Conservation (phyloP, 1,139 yeast species). For the Blastobotrys aristatus region DNA sequence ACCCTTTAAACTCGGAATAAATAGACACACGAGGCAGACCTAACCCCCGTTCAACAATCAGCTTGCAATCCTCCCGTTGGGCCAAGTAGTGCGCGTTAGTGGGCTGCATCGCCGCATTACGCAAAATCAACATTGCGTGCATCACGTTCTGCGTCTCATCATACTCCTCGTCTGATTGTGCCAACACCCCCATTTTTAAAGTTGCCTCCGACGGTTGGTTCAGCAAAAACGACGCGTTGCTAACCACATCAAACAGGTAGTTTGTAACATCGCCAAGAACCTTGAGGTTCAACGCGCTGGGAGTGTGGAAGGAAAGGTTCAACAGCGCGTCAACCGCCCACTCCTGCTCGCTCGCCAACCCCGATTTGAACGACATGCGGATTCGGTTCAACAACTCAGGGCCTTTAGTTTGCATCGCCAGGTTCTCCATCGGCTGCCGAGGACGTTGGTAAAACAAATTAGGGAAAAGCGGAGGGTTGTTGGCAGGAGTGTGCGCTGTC, state of each 20-base stretch:
- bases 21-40: constrained; percentile 38
- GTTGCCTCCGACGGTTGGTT: constrained; percentile 8
- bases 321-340: constrained; percentile 64
- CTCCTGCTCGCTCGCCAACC: constrained; percentile 53
- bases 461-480: constrained; percentile 33
- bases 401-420: constrained; percentile 31
- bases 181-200: constrained; percentile 12
- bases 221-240: constrained; percentile 14
- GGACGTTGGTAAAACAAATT: constrained; percentile 23
- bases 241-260: constrained; percentile 4
- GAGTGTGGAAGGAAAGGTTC: constrained; percentile 49
- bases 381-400: constrained; percentile 46
- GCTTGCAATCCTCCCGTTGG: constrained; percentile 37
- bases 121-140: constrained; percentile 63
- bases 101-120: constrained; percentile 80
- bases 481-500: constrained; percentile 35
- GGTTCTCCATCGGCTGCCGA: constrained; percentile 14
- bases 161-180: constrained; percentile 25
- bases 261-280: constrained; percentile 27
- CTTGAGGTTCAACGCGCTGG: constrained; percentile 47
- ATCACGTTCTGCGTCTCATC: constrained; percentile 44
- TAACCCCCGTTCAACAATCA: constrained; percentile 46
- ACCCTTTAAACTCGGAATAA: constrained; percentile 59
- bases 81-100: constrained; percentile 78
- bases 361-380: constrained; percentile 57